Evolutionary conservation across 73 alveolate genomes (phyloP), one percentile per base, ranked within the genome.

Genomic region (Paramecium sexaurelia): DNA sequence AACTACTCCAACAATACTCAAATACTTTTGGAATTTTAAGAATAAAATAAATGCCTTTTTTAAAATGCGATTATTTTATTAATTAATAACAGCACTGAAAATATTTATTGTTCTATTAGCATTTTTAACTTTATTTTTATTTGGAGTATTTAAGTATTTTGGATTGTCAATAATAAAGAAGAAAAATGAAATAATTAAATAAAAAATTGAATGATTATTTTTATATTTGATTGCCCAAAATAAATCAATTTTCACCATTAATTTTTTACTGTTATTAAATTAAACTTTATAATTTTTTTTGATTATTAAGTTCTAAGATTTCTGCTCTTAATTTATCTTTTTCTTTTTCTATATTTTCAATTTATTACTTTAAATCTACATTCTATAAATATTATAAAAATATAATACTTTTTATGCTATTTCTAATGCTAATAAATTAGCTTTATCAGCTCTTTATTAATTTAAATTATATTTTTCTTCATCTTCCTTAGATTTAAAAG

Each of bases 301-400:
- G 67, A 51, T 61, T 61, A 29, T 61, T 61, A 32, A 61, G 39
- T 61, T 61, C 83, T 29, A 61, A 32, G 26, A 73, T 73, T 36
- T 73, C 87, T 33, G 87, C 55, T 32, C 87, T 73, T 36, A 73
- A 33, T 73, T 73, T 73, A 27, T 73, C 87, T 73, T 73, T 73
- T 39, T 73, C 87, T 19, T 73, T 73, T 39, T 73, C 87, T 5
- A 73, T 17, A 36, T 73, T 36, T 39, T 27, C 55, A 8, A 39
- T 9, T 73, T 27, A 39, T 39, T 11, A 24, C 35, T 73, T 73
- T 27, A 73, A 22, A 36, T 73, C 66, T 2, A 19, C 57, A 36
- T 33, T 73, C 87, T 73, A 10, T 26, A 5, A 11, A n/a, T 27
- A 36, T 73, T 13, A 73, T 73, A 73, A 27, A n/a, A n/a, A n/a